Conservation (phyloP, 1,284 basidiomycete species). For the Sutorius eximius region DNA sequence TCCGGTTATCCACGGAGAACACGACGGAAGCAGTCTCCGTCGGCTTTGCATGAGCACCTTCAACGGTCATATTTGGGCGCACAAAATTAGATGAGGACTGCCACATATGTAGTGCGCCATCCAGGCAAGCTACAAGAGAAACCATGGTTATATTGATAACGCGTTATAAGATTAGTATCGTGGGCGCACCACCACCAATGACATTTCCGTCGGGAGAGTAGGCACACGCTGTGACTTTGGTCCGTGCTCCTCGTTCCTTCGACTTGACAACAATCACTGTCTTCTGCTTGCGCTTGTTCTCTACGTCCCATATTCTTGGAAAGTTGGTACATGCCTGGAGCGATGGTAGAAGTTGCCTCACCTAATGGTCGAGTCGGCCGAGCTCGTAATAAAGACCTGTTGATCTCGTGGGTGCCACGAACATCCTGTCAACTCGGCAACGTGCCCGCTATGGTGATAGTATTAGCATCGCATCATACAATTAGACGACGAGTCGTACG, state of each 20-base stretch:
- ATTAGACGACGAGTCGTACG: slow-evolving; percentile 49
- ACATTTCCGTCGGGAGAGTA: slow-evolving; percentile 85
- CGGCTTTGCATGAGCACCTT: slow-evolving; percentile 82
- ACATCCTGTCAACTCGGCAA: slow-evolving; percentile 87
- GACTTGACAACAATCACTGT: slow-evolving; percentile 94
- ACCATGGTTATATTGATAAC: slow-evolving; percentile 4
- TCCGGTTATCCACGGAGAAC: slow-evolving; percentile 82
- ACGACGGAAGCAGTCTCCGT: slow-evolving; percentile 83
- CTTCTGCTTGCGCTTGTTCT: slow-evolving; percentile 88
- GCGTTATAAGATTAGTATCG: neutral
- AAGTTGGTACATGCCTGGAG: slow-evolving; percentile 4
- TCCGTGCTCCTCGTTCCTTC: slow-evolving; percentile 92
- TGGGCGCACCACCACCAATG: slow-evolving; percentile 78
- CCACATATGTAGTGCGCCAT: slow-evolving; percentile 94
- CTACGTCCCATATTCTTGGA: slow-evolving; percentile 88
- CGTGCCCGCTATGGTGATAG: slow-evolving; percentile 76
- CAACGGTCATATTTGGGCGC: slow-evolving; percentile 81
- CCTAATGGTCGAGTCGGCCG: slow-evolving; percentile 94
- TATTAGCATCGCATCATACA: slow-evolving; percentile 11
- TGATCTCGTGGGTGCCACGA: slow-evolving; percentile 88
- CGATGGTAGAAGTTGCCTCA: slow-evolving; percentile 35
- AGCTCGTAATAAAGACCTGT: slow-evolving; percentile 85
- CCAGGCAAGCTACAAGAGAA: slow-evolving; percentile 66
- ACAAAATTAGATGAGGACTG: slow-evolving; percentile 89
- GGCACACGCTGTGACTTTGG: slow-evolving; percentile 85